A percentile compares a stretch with the other conserved stretches of the same genome.
phyloP scores from a whole-genome alignment of 2,329 filamentous ascomycete genomes.

The Botryotinia globosa region DNA sequence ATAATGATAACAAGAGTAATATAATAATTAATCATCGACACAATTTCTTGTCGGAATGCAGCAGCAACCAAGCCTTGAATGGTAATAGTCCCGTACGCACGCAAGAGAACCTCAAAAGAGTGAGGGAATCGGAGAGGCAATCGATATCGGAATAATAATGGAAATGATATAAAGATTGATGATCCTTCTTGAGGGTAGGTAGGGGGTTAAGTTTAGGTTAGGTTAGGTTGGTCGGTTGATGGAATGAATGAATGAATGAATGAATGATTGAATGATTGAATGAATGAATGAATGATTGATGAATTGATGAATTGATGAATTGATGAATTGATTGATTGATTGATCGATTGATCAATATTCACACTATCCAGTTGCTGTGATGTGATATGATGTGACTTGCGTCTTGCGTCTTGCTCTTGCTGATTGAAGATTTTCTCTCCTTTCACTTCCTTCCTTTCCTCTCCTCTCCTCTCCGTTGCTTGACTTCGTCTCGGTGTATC shows the following conservation, averaged over 20 bases:
- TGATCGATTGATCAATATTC: not conserved
- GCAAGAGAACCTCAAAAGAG: not conserved
- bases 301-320: too few relatives aligned
- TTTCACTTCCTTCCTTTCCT: not conserved
- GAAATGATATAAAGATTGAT: not conserved
- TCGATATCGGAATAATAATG: not conserved
- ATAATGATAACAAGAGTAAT: not conserved
- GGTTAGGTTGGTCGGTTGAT: not conserved
- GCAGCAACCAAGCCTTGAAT: not conserved
- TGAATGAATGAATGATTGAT: not conserved
- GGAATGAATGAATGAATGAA: not conserved
- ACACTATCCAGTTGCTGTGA: not conserved
- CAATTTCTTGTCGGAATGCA: too few relatives aligned
- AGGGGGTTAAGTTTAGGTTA: not conserved
- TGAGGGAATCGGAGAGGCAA: not conserved
- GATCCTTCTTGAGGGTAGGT: not conserved
- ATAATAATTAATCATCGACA: constrained; percentile 1
- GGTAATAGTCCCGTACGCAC: not conserved
- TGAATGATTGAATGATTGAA: not conserved
- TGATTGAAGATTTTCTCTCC: not conserved
- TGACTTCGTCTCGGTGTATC: not conserved
- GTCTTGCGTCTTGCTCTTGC: too few relatives aligned
- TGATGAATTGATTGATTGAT: not conserved
- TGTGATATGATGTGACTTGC: not conserved
- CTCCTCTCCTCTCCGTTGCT: not conserved